Evolutionary conservation across 2,329 filamentous ascomycete species (phyloP).

Genomic region (Neofusicoccum sp.): DNA sequence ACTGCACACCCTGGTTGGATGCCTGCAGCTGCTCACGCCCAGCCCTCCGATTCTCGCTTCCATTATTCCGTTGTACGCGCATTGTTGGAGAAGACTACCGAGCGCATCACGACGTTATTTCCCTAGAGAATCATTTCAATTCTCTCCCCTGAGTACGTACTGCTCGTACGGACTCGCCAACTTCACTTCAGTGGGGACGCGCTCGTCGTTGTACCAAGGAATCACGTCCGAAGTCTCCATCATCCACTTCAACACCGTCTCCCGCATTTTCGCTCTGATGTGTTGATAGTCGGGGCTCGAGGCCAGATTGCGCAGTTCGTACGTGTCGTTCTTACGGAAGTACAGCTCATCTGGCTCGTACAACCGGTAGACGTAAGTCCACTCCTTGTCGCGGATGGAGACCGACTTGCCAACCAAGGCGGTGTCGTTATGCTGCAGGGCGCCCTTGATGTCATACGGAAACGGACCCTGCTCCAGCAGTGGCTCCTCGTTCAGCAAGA

Average conservation of each 20-base stretch:
- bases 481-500: conserved; percentile 49
- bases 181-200: neutral
- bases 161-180: conserved; percentile 7
- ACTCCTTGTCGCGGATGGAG: conserved; percentile 39
- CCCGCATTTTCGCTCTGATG: conserved; percentile 32
- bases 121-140: too few species aligned
- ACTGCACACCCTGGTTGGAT: too few species aligned
- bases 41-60: too few species aligned
- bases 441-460: conserved; percentile 51
- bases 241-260: conserved; percentile 44
- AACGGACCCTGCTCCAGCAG: conserved; percentile 48
- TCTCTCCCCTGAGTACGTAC: neutral
- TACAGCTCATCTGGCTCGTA: conserved; percentile 53
- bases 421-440: conserved; percentile 50
- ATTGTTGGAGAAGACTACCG: too few species aligned
- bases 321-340: conserved; percentile 39
- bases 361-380: conserved; percentile 50
- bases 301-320: conserved; percentile 46
- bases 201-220: conserved; percentile 9
- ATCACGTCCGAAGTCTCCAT: conserved; percentile 12
- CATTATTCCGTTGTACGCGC: too few species aligned
- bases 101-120: too few species aligned
- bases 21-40: too few species aligned
- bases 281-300: conserved; percentile 29
- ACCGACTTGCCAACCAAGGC: conserved; percentile 49